A percentile compares a stretch with the other conserved stretches of the same genome.
Evolutionary conservation across 805 yeast species (phyloP).

Genomic region (Candida ascalaphidarum): DNA sequence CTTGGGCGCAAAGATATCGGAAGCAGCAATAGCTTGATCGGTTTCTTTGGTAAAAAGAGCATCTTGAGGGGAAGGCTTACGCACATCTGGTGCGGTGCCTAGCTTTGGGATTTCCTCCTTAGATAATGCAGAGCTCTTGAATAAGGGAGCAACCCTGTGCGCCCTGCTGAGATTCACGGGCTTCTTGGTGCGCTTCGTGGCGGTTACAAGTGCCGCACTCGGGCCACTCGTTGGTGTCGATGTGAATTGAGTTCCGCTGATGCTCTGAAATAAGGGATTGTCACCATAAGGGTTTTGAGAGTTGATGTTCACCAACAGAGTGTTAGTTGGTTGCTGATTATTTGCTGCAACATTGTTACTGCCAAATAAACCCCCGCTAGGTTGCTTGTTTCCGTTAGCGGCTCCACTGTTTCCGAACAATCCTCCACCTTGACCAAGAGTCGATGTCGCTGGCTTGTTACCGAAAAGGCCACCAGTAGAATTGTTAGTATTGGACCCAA

Average conservation of each 20-base stretch:
- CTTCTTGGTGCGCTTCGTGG: conserved; percentile 33
- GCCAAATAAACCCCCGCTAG: neutral
- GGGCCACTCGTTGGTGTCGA: conserved; percentile 26
- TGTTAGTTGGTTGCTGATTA: conserved; percentile 14
- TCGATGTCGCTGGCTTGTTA: conserved; percentile 6
- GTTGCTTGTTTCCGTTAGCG: conserved; percentile 1
- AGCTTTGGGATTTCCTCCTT: too few species aligned
- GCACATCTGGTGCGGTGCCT: neutral
- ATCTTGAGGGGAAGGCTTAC: conserved; percentile 1
- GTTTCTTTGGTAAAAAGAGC: conserved; percentile 35
- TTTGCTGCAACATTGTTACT: conserved; percentile 10
- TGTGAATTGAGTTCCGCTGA: conserved; percentile 23
- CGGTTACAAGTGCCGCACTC: conserved; percentile 3
- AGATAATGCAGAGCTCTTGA: conserved; percentile 14
- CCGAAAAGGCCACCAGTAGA: conserved; percentile 10
- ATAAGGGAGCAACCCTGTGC: conserved; percentile 53
- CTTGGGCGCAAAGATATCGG: conserved; percentile 66
- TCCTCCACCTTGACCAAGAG: conserved; percentile 15
- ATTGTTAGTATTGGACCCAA: conserved; percentile 13
- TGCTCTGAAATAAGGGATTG: conserved; percentile 55
- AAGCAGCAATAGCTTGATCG: conserved; percentile 60
- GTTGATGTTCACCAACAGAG: conserved; percentile 19
- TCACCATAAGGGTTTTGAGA: conserved; percentile 67
- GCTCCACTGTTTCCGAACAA: conserved; percentile 17
- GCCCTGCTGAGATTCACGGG: conserved; percentile 49